Evolutionary conservation across 192 early-diverging fungal species (phyloP), one percentile per base, ranked within the genome.

Genomic region (Thoreauomyces humboldtii): DNA sequence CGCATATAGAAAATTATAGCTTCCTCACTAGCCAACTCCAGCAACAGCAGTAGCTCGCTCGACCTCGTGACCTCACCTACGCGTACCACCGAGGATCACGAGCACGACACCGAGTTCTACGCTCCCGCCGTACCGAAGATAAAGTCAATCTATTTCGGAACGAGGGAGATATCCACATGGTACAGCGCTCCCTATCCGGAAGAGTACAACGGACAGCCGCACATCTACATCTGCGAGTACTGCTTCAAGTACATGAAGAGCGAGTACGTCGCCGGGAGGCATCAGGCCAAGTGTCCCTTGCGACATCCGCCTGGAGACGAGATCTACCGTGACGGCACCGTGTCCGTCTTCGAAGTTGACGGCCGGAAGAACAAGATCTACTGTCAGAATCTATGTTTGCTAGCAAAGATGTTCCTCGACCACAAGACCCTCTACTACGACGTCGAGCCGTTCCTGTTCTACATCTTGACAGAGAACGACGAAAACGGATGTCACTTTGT

Each of bases 391-490:
- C 72, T 98, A 22, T 95, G 91, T 42, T 76, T 98, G 17, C 66
- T 98, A 54, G 89, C 92, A 35, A 98, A 97, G 70, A 78, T 94
- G 70, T 98, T 97, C 73, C 72, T 98, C 44, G 96, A 98, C 70
- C 91, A 95, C 81, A 98, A 98, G 71, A 95, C 94, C 0, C 78
- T 97, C 11, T 97, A 91, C 58, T 98, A 94, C 69, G 96, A 98
- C 59, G 90, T 97, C 14, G 90, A 93, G 47, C 82, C 89, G 4
- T 98, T 97, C 63, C 67, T 92, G n/a, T 98, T 98, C 66, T 98
- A 95, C 69, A 80, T 97, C 0, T 73, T 98, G 58, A 88, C 86
- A 9, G 85, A 87, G 53, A 70, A 72, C 15, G 75, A 81, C 29
- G 67, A 63, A 7, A 4, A 59, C 24, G 81, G 77, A 6, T 69